A percentile compares a stretch with the other conserved stretches of the same genome.
Evolutionary conservation across 768 basidiomycete genomes (phyloP).

Genomic region (Serendipita sp.): DNA sequence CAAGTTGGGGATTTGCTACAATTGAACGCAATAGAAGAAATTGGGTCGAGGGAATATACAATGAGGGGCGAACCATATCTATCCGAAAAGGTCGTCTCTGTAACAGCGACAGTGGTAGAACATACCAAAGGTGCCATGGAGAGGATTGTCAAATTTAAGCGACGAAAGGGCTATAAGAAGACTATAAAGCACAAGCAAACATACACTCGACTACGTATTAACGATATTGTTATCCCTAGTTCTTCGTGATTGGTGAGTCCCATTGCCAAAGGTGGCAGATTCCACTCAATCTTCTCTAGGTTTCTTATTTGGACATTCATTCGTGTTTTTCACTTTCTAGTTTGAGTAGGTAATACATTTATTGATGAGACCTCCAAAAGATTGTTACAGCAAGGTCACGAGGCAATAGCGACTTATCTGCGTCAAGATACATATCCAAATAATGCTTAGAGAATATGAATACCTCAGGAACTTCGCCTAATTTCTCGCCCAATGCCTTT

Average conservation of each 20-base stretch:
- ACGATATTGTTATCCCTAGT: conserved; percentile 44
- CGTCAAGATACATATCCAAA: not conserved
- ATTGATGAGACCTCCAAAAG: conserved; percentile 3
- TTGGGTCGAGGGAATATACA: conserved; percentile 91
- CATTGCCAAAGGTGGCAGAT: not conserved
- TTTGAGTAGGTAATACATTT: not conserved
- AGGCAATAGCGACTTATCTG: not conserved
- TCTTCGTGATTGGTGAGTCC: conserved; percentile 8
- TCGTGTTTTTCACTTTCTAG: not conserved
- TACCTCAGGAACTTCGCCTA: not conserved
- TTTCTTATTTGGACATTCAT: too few relatives aligned
- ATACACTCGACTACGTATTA: conserved; percentile 88
- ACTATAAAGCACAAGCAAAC: conserved; percentile 87
- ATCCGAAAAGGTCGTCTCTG: conserved; percentile 46
- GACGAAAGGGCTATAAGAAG: conserved; percentile 95
- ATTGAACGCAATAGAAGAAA: conserved; percentile 78
- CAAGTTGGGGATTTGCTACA: conserved; percentile 71
- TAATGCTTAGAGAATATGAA: not conserved
- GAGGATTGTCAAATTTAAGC: conserved; percentile 86
- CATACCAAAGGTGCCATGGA: conserved; percentile 94
- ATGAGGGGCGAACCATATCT: conserved; percentile 65
- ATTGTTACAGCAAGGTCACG: not conserved
- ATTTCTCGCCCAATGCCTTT: too few relatives aligned
- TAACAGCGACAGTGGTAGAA: conserved; percentile 86
- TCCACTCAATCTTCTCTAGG: not conserved